phyloP scores from a whole-genome alignment of 2,329 filamentous ascomycete genomes.

The Penicillium sp. region DNA sequence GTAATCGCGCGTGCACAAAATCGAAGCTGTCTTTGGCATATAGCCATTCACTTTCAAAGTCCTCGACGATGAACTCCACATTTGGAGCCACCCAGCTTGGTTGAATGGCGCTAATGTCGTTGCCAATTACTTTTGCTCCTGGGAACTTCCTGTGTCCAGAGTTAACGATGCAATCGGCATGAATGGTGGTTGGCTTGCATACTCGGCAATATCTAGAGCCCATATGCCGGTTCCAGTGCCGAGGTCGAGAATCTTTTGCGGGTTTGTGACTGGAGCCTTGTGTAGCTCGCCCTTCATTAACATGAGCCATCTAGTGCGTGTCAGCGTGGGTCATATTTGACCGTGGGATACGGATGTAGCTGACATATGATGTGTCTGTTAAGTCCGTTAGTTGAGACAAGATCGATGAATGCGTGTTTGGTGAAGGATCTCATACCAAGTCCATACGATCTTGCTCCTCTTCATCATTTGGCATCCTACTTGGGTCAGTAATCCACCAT shows the following conservation, averaged over 20 bases:
- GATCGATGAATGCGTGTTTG: background rate
- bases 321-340: background rate
- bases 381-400: background rate
- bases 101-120: constrained; percentile 53
- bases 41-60: constrained; percentile 30
- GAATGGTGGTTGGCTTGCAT: constrained; percentile 16
- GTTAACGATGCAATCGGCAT: background rate
- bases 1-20: constrained; percentile 31
- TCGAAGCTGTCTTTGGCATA: constrained; percentile 28
- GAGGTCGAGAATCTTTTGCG: constrained; percentile 10
- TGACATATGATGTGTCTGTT: constrained; percentile 6
- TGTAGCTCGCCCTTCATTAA: constrained; percentile 6
- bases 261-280: constrained; percentile 7
- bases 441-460: constrained; percentile 14
- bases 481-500: background rate
- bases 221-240: constrained; percentile 20
- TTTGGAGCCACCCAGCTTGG: constrained; percentile 39
- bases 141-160: constrained; percentile 16
- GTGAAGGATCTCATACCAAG: constrained; percentile 1
- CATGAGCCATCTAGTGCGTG: constrained; percentile 4
- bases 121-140: constrained; percentile 47
- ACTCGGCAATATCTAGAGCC: constrained; percentile 31
- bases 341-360: background rate
- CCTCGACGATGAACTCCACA: constrained; percentile 32
- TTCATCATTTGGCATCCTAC: constrained; percentile 12